phyloP scores from a whole-genome alignment of 1,284 basidiomycete genomes.

The Microstroma glucosiphilum region DNA sequence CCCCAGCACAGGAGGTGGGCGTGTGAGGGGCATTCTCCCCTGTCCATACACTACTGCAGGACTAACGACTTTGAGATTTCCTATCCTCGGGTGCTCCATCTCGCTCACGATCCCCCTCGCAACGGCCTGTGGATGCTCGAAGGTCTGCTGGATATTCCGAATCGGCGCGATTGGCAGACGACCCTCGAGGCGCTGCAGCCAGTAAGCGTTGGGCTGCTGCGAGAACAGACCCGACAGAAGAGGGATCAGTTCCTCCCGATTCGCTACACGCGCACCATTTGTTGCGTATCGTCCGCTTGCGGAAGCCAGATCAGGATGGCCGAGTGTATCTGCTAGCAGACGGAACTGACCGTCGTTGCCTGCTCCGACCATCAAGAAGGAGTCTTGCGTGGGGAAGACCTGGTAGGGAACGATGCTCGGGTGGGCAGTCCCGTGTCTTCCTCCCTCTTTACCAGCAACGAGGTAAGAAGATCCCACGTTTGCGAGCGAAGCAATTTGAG shows the following conservation, averaged over 20 bases:
- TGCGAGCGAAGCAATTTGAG: slow-evolving; percentile 76
- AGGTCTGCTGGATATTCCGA: slow-evolving; percentile 83
- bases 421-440: slow-evolving; percentile 83
- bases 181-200: slow-evolving; percentile 33
- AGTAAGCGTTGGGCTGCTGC: slow-evolving; percentile 26
- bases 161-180: slow-evolving; percentile 55
- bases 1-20: slow-evolving; percentile 47
- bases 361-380: slow-evolving; percentile 85
- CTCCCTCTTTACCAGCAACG: slow-evolving; percentile 75
- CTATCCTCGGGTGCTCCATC: slow-evolving; percentile 64
- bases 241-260: slow-evolving; percentile 67
- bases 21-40: slow-evolving; percentile 55
- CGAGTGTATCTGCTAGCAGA: slow-evolving; percentile 26
- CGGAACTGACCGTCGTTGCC: slow-evolving; percentile 79
- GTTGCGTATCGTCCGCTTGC: slow-evolving; percentile 18
- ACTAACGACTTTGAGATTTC: slow-evolving; percentile 75
- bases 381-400: slow-evolving; percentile 72
- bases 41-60: slow-evolving; percentile 85
- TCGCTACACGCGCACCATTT: slow-evolving; percentile 69
- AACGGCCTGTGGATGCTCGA: slow-evolving; percentile 75
- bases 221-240: slow-evolving; percentile 61
- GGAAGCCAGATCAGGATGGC: slow-evolving; percentile 21
- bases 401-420: slow-evolving; percentile 52
- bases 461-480: slow-evolving; percentile 81
- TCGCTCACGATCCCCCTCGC: slow-evolving; percentile 62